phyloP scores from a whole-genome alignment of 192 early-diverging fungal genomes.

The Backusella australiensis region DNA sequence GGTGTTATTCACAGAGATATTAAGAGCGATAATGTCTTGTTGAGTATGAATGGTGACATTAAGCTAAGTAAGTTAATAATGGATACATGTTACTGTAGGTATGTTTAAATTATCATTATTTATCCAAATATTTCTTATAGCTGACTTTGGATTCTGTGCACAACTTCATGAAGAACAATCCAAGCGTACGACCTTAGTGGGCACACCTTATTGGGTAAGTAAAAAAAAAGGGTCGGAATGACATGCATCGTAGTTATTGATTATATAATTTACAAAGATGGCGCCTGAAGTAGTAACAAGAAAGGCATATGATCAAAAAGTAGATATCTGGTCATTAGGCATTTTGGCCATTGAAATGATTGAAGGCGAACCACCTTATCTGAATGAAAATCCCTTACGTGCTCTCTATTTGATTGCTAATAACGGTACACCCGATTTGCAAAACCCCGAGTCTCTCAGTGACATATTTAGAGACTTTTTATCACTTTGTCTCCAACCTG shows the following conservation, averaged over 20 bases:
- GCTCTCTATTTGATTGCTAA: conserved; percentile 95
- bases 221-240: background rate
- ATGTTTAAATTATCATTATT: background rate
- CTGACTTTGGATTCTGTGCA: conserved; percentile 90
- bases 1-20: conserved; percentile 88
- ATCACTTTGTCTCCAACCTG: conserved; percentile 75
- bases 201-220: conserved; percentile 84
- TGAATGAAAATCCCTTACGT: conserved; percentile 90
- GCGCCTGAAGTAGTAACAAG: conserved; percentile 94
- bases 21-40: conserved; percentile 82
- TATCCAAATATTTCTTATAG: conserved; percentile 31
- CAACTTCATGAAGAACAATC: conserved; percentile 66
- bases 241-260: background rate
- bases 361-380: conserved; percentile 95
- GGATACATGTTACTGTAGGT: background rate
- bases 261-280: conserved; percentile 54
- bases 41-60: conserved; percentile 65
- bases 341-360: conserved; percentile 99
- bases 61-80: conserved; percentile 59
- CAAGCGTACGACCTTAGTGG: conserved; percentile 84
- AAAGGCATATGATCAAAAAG: conserved; percentile 88
- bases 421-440: conserved; percentile 86
- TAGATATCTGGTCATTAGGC: conserved; percentile 97
- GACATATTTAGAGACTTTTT: conserved; percentile 85
- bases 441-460: conserved; percentile 81